Base-by-base conservation (phyloP, 768 basidiomycete species). In the Auricularia cornea region DNA sequence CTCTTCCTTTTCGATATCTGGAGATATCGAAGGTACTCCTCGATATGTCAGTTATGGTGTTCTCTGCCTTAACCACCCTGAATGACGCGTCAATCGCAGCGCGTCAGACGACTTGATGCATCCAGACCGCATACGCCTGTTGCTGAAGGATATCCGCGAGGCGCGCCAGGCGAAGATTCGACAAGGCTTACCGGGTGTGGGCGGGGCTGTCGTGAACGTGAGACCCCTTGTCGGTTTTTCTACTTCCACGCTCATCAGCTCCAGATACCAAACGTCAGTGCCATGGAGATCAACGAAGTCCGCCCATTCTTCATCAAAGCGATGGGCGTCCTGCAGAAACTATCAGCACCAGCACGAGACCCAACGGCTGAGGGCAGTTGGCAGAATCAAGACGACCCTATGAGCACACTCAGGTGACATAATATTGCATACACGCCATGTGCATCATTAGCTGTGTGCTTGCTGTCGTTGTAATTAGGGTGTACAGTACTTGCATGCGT, bases 121-220 rank as follows among this genome's bases (percentile, higher is more conserved):
- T 63, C 85, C 94, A 3, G 93, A 97, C 62, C 89, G 85, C 67
- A 78, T 98, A 26, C 84, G 92, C 4, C 87, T 87, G 4, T 75
- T 98, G 2, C 81, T 98, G 23, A 95, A 98, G 73, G 94, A 97
- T 71, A 79, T 98, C n/a, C 88, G 95, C 14, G 95, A 98, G 77
- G 92, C 92, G 14, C 83, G 97, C 41, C 96, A 98, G 72, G 90
- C 94, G 8, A 99, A 99, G 72, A 88, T 90, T 75, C 78, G 95
- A 65, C 85, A 90, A 62, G 94, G 94, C 80, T 76, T 98, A 2
- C 80, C 82, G 64, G 84, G 83, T 64, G 79, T 97, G 31, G 83
- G 91, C 70, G 89, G 86, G 85, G 35, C 35, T 38, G 10, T 38
- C 35, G 29, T n/a, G 29, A 23, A 40, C 56, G 32, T 63, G 14